Base-by-base conservation (phyloP, 768 basidiomycete species). In the Leccinum variicolor region DNA sequence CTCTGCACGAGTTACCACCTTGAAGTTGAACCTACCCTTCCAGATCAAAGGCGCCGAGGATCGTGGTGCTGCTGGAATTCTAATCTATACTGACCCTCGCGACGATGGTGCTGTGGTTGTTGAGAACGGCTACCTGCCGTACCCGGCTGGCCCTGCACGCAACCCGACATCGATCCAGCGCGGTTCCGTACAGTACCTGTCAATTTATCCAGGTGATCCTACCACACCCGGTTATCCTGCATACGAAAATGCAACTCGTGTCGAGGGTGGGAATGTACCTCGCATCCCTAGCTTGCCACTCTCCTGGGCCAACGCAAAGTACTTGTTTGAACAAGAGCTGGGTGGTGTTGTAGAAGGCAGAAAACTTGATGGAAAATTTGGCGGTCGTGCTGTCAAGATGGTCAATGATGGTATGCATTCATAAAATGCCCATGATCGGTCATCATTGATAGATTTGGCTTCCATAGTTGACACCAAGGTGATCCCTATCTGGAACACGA, bases 401-500 rank as follows among this genome's bases (percentile, higher is more conserved):
- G 78, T 79, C 17, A 86, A 84, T 59, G 78, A 82, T 61, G 81
- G 84, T 82, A 36, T 65, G 57, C 21, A n/a, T 33, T n/a, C 6
- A 6, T 2, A 25, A 52, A 4, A 43, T 45, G 15, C 28, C 13
- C 21, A 19, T 50, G 29, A 23, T 13, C 31, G n/a, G 11, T 19
- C 31, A 23, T 46, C 11, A 31, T 47, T 50, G 25, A 33, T 21
- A 15, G n/a, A 43, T 28, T 19, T 56, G 14, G 17, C 25, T 14
- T 25, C 48, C 19, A 39, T 52, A 86, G 90, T 96, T 41, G 81
- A 92, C 56, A 85, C 81, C 28, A 84, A 86, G 66, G 83, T 94
- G 13, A 94, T 81, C 5, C 92, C 93, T 15, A 92, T 96, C 50
- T 96, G 92, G 92, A 97, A 96, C 73, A 79, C 84, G 14, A 89